These are phyloP conservation scores for Capronia epimyces DNA, from an alignment of 2,329 filamentous ascomycete genomes.

Conservation along the genomic window DNA sequence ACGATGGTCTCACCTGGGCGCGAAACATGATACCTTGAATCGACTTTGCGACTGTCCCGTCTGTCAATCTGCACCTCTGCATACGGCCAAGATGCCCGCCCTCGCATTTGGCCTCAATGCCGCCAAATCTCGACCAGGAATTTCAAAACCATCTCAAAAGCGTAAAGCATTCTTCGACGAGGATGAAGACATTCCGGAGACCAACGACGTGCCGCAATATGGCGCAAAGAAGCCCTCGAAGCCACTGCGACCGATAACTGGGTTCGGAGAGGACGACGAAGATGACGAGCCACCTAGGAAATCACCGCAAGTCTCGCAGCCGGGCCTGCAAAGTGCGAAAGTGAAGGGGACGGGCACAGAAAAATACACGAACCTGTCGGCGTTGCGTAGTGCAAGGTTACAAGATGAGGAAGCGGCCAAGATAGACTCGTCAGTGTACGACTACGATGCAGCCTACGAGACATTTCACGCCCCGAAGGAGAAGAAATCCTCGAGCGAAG, in stretches of 20 bases:
- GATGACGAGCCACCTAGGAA: constrained; percentile 32
- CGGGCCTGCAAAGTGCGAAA: constrained; percentile 21
- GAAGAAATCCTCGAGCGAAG: constrained; percentile 24
- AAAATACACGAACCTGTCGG: constrained; percentile 44
- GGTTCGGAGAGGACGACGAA: constrained; percentile 20
- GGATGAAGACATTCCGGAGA: constrained; percentile 35
- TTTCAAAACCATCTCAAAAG: constrained; percentile 38
- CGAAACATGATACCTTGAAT: neutral
- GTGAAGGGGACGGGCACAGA: constrained; percentile 16
- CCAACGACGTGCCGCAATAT: constrained; percentile 17
- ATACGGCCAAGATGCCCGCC: constrained; percentile 30
- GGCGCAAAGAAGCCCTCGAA: constrained; percentile 30
- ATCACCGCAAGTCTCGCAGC: constrained; percentile 30
- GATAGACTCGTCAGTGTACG: constrained; percentile 46
- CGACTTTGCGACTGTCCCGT: neutral
- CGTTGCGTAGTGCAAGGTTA: constrained; percentile 42
- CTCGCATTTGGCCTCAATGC: constrained; percentile 43
- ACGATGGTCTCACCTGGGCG: too few species aligned
- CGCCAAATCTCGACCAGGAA: constrained; percentile 28
- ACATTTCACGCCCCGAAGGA: constrained; percentile 38
- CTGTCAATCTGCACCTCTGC: neutral
- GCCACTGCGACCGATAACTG: constrained; percentile 14
- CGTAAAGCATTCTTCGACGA: constrained; percentile 46
- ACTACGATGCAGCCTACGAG: constrained; percentile 48
- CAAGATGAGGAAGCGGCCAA: constrained; percentile 42